These are phyloP conservation scores for Pneumocystis murina DNA, from an alignment of 1,139 yeast species.

Conservation along the genomic window DNA sequence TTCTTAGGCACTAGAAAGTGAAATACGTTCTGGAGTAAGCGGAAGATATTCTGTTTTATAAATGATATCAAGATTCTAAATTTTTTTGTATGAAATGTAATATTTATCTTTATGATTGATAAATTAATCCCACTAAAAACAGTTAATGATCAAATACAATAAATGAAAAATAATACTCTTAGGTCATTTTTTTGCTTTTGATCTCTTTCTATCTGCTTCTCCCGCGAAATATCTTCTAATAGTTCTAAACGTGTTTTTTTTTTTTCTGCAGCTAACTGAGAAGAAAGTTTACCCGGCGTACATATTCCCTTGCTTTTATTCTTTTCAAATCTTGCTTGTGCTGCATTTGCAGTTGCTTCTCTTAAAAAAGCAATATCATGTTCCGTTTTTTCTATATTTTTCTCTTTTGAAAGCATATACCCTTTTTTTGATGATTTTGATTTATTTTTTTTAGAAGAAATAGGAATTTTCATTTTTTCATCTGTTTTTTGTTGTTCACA, in stretches of 20 bases:
- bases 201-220: not conserved
- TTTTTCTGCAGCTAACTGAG: not conserved
- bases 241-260: not conserved
- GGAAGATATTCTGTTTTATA: constrained; percentile 17
- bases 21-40: constrained; percentile 11
- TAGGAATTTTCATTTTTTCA: not conserved
- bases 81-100: not conserved
- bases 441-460: not conserved
- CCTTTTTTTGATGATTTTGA: not conserved
- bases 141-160: not conserved
- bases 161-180: not conserved
- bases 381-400: not conserved
- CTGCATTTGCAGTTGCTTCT: not conserved
- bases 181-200: not conserved
- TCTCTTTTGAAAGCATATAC: not conserved
- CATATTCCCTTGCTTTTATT: not conserved
- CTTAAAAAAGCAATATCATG: not conserved
- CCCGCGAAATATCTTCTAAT: not conserved
- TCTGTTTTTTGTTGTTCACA: not conserved
- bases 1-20: not conserved
- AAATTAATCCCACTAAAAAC: not conserved
- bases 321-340: not conserved
- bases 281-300: not conserved
- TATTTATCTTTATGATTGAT: not conserved
- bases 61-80: constrained; percentile 6